Base-by-base conservation (phyloP, 306 rosid genomes). In the Chamaecrista fasciculata region DNA sequence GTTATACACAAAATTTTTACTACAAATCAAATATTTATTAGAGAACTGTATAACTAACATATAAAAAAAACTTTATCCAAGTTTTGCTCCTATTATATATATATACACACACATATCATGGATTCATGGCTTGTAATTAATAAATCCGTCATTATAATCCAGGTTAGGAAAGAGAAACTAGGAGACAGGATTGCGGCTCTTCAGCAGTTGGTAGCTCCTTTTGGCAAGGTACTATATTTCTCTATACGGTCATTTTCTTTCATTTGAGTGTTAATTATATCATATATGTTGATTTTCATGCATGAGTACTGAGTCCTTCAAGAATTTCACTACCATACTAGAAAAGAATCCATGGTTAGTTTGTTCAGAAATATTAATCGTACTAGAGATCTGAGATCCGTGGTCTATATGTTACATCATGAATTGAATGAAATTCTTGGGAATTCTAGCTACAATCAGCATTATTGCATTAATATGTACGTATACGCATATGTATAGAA, bases 151-250 rank as follows among this genome's bases (percentile, higher is more conserved):
- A 36, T 33, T 55, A 29, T 33, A 58, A 31, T 10, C 49, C 84
- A 91, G 97, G 96, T 91, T 71, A 81, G 97, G 69, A 91, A 91
- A 80, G 97, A 91, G 67, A 91, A 88, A 82, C 52, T 91, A 63
- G 97, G 97, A 47, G 97, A 91, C 57, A 91, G 97, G 77, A 80
- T 91, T 73, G 89, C 97, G 39, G 84, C 96, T 50, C 97, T 91
- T 53, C 97, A 91, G 73, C 97, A 91, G 77, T 70, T 91, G 84
- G 97, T 91, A 16, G 92, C 97, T 55, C 97, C 97, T 33, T 91
- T 89, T 69, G 97, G 97, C 78, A 91, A 91, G 93, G 97, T 91
- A 76, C 24, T 44, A 6, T 28, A 40, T 43, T 60, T n/a, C 28
- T 29, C 34, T 46, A 36, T 19, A 29, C 34, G 5, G n/a, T n/a